These are phyloP conservation scores for Solanum neorickii DNA, from an alignment of 257 asterid species.

Conservation along the genomic window DNA sequence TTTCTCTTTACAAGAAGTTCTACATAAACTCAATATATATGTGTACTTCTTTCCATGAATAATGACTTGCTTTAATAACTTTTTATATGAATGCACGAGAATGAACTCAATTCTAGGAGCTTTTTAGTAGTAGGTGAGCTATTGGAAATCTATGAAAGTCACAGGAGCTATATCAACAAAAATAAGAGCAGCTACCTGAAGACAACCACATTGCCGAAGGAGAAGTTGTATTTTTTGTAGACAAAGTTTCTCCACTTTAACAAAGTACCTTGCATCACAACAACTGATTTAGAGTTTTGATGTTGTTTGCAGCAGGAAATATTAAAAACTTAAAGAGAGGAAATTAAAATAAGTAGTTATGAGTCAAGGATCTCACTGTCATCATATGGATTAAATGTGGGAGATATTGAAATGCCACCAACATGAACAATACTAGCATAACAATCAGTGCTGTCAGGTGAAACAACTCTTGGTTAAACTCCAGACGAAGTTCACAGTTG, in stretches of 20 bases:
- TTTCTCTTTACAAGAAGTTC: neutral
- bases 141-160: neutral
- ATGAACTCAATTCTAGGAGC: neutral
- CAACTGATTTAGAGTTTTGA: neutral
- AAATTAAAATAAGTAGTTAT: slow-evolving; percentile 14
- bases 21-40: neutral
- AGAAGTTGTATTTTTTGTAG: slow-evolving; percentile 63
- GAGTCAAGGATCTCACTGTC: slow-evolving; percentile 18
- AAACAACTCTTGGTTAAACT: slow-evolving; percentile 28
- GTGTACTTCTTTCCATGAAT: neutral
- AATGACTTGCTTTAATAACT: neutral
- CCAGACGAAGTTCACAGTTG: slow-evolving; percentile 26
- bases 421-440: slow-evolving; percentile 51
- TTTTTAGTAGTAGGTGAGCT: neutral
- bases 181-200: slow-evolving; percentile 36
- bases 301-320: neutral
- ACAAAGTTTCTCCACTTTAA: slow-evolving; percentile 67
- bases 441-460: slow-evolving; percentile 59
- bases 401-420: slow-evolving; percentile 82
- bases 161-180: neutral
- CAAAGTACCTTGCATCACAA: slow-evolving; percentile 47
- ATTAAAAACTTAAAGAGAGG: neutral
- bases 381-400: slow-evolving; percentile 59
- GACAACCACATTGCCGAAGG: slow-evolving; percentile 62
- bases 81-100: neutral